phyloP scores from a whole-genome alignment of 1,284 basidiomycete species.

The Nidula niveotomentosa region DNA sequence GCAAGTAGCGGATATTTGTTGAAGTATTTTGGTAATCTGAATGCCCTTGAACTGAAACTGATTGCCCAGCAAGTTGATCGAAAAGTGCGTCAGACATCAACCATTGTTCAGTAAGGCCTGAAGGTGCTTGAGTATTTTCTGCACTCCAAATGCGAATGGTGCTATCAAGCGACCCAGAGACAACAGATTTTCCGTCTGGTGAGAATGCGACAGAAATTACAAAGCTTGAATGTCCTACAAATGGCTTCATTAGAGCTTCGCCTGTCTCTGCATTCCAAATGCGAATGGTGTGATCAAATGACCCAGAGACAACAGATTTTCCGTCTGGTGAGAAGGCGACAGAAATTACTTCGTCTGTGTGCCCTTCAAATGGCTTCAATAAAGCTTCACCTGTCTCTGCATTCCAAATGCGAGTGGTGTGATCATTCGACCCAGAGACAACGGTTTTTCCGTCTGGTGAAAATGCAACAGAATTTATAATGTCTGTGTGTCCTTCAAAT shows the following conservation, averaged over 20 bases:
- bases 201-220: too few relatives aligned
- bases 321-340: conserved; percentile 1
- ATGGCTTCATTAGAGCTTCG: neutral
- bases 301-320: conserved; percentile 3
- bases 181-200: neutral
- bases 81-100: too few relatives aligned
- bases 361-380: neutral
- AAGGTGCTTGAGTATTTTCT: neutral
- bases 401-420: conserved; percentile 6
- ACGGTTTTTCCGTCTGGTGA: conserved; percentile 8
- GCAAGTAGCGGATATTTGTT: neutral
- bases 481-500: conserved; percentile 1
- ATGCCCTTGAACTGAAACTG: neutral
- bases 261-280: neutral
- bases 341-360: neutral
- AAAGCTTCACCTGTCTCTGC: conserved; percentile 1
- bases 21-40: neutral
- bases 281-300: neutral
- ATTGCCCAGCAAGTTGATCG: neutral
- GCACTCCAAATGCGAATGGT: neutral
- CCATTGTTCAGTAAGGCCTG: neutral
- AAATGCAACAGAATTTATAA: conserved; percentile 1
- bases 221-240: neutral
- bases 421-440: conserved; percentile 5
- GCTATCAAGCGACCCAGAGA: neutral